Evolutionary conservation across 2,329 filamentous ascomycete species (phyloP), one percentile per base, ranked within the genome.

Genomic region (Aspergillus viridinutans): DNA sequence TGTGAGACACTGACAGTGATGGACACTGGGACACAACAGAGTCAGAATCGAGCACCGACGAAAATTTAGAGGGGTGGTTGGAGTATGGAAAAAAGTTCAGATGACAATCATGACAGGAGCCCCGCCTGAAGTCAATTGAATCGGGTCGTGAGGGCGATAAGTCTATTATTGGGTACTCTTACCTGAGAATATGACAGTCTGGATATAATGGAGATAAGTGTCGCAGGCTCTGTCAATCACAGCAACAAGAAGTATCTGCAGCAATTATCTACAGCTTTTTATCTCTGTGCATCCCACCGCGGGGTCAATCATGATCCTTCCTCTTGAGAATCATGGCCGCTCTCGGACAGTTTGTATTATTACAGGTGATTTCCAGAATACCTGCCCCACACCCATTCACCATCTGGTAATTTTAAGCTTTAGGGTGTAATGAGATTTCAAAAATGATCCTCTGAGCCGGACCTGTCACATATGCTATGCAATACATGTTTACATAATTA

Each of bases 1-100:
- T 58, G 59, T 71, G 61, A 60, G 49, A 68, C 56, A 61, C 49
- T 52, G 50, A 61, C 53, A 56, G 45, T 52, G 57, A 56, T 23
- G 55, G 62, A 65, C 61, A 65, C 65, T 67, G 57, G 49, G 56
- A 47, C 48, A 50, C 43, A 43, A 56, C 43, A 61, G 63, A 65
- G 58, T 53, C 52, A 57, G 49, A 60, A 56, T 35, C 32, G 54
- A 53, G 55, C 57, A 58, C 49, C 6, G 26, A 35, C 20, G 3
- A n/a, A 50, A 26, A 20, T 26, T 7, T 9, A 20, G 49, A 23
- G 9, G 49, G 49, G 49, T 26, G 47, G 47, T 26, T 59, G 51
- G 29, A 38, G 59, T 53, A 50, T 60, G 58, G 54, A 58, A 58
- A 43, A 54, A 61, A 54, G 58, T 53, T 54, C 49, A 45, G 23